These are phyloP conservation scores for Colletotrichum chlorophyti DNA, from an alignment of 2,329 filamentous ascomycete genomes.

Conservation along the genomic window DNA sequence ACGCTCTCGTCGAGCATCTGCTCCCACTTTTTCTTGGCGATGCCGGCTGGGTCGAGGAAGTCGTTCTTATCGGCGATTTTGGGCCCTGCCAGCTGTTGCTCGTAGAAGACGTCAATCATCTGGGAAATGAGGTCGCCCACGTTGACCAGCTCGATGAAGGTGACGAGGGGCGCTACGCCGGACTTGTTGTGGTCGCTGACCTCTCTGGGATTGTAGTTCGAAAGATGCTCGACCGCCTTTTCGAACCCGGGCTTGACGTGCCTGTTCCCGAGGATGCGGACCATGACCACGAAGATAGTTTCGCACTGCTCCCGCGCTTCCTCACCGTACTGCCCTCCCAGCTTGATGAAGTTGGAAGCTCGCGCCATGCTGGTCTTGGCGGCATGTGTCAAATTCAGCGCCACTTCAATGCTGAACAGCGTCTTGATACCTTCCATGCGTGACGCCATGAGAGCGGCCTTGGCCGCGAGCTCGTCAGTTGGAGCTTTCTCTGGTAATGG, in stretches of 20 bases:
- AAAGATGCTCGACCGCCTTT: slow-evolving; percentile 89
- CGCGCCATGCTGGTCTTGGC: slow-evolving; percentile 90
- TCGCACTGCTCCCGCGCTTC: slow-evolving; percentile 90
- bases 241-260: slow-evolving; percentile 95
- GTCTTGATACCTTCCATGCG: slow-evolving; percentile 93
- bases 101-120: slow-evolving; percentile 99
- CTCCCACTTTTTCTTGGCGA: slow-evolving; percentile 98
- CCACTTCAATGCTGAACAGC: slow-evolving; percentile 95
- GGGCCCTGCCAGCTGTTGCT: slow-evolving; percentile 86
- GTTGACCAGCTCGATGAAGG: slow-evolving; percentile 96
- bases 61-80: slow-evolving; percentile 91
- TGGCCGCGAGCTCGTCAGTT: slow-evolving; percentile 90
- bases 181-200: slow-evolving; percentile 73
- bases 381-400: slow-evolving; percentile 84
- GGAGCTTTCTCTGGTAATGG: slow-evolving; percentile 71
- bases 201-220: slow-evolving; percentile 88
- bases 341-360: slow-evolving; percentile 79
- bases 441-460: slow-evolving; percentile 96
- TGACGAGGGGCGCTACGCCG: slow-evolving; percentile 89
- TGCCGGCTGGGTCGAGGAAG: slow-evolving; percentile 88
- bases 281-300: slow-evolving; percentile 82
- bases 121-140: slow-evolving; percentile 97
- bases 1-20: slow-evolving; percentile 98
- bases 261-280: slow-evolving; percentile 82
- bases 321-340: slow-evolving; percentile 81